A percentile compares a stretch with the other conserved stretches of the same genome.
These are phyloP conservation scores for Hypomontagnella submonticulosa DNA, from an alignment of 495 filamentous ascomycete species.

Conservation along the genomic window DNA sequence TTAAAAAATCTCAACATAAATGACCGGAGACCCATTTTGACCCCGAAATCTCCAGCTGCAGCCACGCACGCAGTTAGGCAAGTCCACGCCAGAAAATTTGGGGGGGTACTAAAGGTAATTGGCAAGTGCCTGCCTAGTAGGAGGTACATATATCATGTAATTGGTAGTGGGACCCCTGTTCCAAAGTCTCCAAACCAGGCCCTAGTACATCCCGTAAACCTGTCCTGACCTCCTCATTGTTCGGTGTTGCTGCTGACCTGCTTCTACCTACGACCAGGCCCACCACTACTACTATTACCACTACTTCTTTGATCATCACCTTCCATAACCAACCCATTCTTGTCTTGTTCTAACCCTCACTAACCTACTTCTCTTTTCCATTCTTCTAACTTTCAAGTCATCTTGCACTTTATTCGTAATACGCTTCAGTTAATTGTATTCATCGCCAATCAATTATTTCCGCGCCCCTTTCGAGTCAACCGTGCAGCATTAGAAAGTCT, in stretches of 20 bases:
- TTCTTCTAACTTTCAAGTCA: slow-evolving; percentile 16
- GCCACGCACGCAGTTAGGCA: neutral
- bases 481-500: slow-evolving; percentile 26
- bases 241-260: slow-evolving; percentile 5
- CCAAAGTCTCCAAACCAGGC: neutral
- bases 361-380: slow-evolving; percentile 8
- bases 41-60: slow-evolving; percentile 33
- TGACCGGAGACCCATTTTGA: slow-evolving; percentile 21
- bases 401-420: slow-evolving; percentile 37
- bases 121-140: too few species aligned
- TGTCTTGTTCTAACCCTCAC: slow-evolving; percentile 11
- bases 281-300: neutral
- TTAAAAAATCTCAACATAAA: slow-evolving; percentile 25
- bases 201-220: slow-evolving; percentile 12
- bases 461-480: slow-evolving; percentile 8
- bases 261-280: neutral
- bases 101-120: too few species aligned
- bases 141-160: too few species aligned
- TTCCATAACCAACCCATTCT: slow-evolving; percentile 38
- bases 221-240: slow-evolving; percentile 11
- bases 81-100: too few species aligned
- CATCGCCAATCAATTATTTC: slow-evolving; percentile 29
- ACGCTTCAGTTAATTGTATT: slow-evolving; percentile 40
- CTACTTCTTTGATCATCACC: slow-evolving; percentile 35
- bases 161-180: too few species aligned